phyloP scores from a whole-genome alignment of 257 asterid genomes.

The Parsonsia alboflavescens region DNA sequence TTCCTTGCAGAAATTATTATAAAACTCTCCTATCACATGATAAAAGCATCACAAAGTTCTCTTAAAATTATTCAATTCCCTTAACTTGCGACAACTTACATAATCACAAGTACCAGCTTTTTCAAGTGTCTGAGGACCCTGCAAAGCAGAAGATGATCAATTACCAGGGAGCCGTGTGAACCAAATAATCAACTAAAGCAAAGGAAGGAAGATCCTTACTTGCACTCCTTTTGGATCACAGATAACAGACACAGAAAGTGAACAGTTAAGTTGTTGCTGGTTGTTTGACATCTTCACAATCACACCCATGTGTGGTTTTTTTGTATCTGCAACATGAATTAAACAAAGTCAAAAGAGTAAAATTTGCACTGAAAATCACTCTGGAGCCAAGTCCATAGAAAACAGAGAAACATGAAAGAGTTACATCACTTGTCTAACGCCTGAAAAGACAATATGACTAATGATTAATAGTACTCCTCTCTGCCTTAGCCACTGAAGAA shows the following conservation, averaged over 20 bases:
- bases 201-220: slow-evolving; percentile 37
- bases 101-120: slow-evolving; percentile 65
- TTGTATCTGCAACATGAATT: slow-evolving; percentile 54
- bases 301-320: slow-evolving; percentile 59
- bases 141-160: slow-evolving; percentile 22
- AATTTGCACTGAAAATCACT: slow-evolving; percentile 15
- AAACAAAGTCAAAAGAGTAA: slow-evolving; percentile 17
- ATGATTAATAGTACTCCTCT: not conserved
- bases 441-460: not conserved
- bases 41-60: not conserved
- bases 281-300: slow-evolving; percentile 58
- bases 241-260: slow-evolving; percentile 72
- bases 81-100: slow-evolving; percentile 36
- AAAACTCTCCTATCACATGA: not conserved
- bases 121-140: slow-evolving; percentile 68
- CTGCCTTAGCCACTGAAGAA: not conserved
- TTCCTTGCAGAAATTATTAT: not conserved
- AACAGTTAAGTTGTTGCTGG: slow-evolving; percentile 54
- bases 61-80: not conserved
- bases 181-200: slow-evolving; percentile 3
- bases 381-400: slow-evolving; percentile 7
- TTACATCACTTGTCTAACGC: slow-evolving; percentile 4
- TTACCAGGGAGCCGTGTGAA: slow-evolving; percentile 8
- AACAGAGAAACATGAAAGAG: slow-evolving; percentile 2
- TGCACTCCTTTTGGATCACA: slow-evolving; percentile 64